Percentiles rank a stretch among this genome's conserved stretches.
phyloP scores from a whole-genome alignment of 2,329 filamentous ascomycete genomes.

The Pseudophaeomoniella oleicola region DNA sequence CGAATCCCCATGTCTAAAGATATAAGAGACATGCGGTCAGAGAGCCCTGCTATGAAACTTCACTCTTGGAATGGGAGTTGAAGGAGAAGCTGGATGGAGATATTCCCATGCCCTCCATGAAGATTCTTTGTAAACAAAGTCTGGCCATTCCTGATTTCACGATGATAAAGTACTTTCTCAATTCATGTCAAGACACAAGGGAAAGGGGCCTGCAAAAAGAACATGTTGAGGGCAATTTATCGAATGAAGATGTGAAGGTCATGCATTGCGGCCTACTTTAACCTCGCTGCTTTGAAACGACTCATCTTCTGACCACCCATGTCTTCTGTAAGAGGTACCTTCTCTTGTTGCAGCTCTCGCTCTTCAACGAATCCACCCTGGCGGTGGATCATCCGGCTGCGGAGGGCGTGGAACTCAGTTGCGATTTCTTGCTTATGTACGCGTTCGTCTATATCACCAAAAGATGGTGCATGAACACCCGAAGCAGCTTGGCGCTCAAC shows the following conservation, averaged over 20 bases:
- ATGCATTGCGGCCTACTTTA: conserved; percentile 18
- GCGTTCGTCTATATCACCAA: conserved; percentile 57
- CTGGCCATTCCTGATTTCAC: neutral
- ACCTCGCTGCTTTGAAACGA: conserved; percentile 31
- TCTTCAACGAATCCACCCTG: conserved; percentile 59
- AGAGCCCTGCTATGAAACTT: conserved; percentile 17
- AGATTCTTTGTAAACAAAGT: conserved; percentile 1
- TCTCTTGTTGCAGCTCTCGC: conserved; percentile 17
- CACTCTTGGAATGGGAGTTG: conserved; percentile 11
- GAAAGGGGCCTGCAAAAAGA: neutral
- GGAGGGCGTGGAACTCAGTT: conserved; percentile 66
- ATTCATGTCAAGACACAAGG: neutral
- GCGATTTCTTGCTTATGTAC: conserved; percentile 65
- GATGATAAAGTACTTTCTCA: neutral
- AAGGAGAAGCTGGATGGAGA: conserved; percentile 8
- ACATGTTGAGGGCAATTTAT: neutral
- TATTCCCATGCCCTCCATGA: conserved; percentile 3
- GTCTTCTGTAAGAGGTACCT: conserved; percentile 21
- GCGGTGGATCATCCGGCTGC: conserved; percentile 68
- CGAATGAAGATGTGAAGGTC: neutral
- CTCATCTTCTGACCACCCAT: conserved; percentile 23
- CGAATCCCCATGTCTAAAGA: conserved; percentile 18
- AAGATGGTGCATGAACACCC: conserved; percentile 27
- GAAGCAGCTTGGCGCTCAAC: conserved; percentile 32
- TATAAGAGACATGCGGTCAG: conserved; percentile 17